Conservation (phyloP, 2,329 filamentous ascomycete species). For the Cryoendolithus antarcticus region DNA sequence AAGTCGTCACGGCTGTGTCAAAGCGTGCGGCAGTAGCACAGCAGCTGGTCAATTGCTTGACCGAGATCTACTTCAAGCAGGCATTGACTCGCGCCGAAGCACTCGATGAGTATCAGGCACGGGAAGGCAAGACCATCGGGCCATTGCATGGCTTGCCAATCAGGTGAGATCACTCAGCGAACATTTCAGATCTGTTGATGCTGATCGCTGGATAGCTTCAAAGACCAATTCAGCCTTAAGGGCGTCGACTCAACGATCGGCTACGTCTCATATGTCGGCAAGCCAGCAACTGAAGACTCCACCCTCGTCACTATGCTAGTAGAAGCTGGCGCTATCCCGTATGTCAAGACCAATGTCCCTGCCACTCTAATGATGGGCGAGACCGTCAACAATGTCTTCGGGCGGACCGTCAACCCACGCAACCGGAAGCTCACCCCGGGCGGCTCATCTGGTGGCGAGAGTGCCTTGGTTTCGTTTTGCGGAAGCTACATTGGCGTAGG, state of each 20-base stretch:
- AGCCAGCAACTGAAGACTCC: constrained; percentile 38
- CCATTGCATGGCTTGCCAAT: constrained; percentile 27
- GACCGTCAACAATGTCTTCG: constrained; percentile 39
- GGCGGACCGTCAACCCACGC: constrained; percentile 42
- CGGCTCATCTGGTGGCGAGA: constrained; percentile 46
- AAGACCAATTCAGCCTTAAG: constrained; percentile 46
- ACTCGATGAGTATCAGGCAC: constrained; percentile 39
- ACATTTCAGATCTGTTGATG: too few relatives aligned
- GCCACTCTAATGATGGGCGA: constrained; percentile 44
- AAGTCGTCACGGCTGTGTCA: constrained; percentile 31
- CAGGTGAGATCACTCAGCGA: too few relatives aligned
- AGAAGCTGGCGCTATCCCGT: constrained; percentile 37
- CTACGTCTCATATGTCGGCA: constrained; percentile 38
- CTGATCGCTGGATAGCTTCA: too few relatives aligned
- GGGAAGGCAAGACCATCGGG: constrained; percentile 28
- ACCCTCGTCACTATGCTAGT: constrained; percentile 38
- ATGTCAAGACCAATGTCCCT: constrained; percentile 41
- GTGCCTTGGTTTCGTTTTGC: constrained; percentile 39
- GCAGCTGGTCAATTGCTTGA: constrained; percentile 20
- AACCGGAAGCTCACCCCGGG: constrained; percentile 40
- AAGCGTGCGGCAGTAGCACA: constrained; percentile 37
- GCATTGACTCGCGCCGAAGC: constrained; percentile 37
- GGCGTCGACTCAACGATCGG: constrained; percentile 40
- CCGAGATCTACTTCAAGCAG: constrained; percentile 43
- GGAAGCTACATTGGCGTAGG: constrained; percentile 41